Evolutionary conservation across 1,284 basidiomycete genomes (phyloP).

Genomic region (Inonotus hispidus): DNA sequence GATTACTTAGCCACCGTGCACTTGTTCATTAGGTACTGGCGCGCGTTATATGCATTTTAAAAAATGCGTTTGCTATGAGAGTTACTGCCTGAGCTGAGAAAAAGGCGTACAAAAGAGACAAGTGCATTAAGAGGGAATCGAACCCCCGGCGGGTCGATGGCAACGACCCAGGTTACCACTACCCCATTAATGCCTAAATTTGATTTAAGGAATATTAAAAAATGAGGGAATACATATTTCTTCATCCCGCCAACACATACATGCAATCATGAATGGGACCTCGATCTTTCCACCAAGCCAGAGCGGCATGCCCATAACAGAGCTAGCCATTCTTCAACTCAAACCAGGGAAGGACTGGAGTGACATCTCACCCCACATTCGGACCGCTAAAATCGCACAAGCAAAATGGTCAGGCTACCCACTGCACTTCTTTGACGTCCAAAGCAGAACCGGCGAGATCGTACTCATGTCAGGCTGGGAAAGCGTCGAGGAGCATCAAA

Average conservation of each 20-base stretch:
- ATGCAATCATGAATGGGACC: background rate
- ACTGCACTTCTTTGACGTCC: slow-evolving; percentile 33
- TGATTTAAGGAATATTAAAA: no score
- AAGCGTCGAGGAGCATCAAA: slow-evolving; percentile 34
- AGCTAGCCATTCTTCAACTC: slow-evolving; percentile 31
- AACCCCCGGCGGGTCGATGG: slow-evolving; percentile 24
- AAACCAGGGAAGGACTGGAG: background rate
- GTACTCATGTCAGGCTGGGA: slow-evolving; percentile 43
- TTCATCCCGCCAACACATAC: no score
- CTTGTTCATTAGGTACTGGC: no score
- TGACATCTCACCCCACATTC: slow-evolving; percentile 23
- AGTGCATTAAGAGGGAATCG: slow-evolving; percentile 23
- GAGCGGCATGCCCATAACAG: slow-evolving; percentile 34
- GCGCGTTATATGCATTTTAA: no score
- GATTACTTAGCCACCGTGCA: no score
- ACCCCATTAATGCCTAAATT: slow-evolving; percentile 21
- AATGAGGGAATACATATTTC: no score
- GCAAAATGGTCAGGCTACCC: slow-evolving; percentile 36
- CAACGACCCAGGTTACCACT: slow-evolving; percentile 24
- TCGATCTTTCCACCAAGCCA: background rate
- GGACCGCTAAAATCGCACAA: slow-evolving; percentile 28
- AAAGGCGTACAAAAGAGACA: background rate
- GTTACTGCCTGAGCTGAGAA: no score
- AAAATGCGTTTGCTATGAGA: no score
- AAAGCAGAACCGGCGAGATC: slow-evolving; percentile 24